Percentiles rank a stretch among this genome's conserved stretches.
These are phyloP conservation scores for Mikania micrantha DNA, from an alignment of 129 eudicot genomes.

Conservation along the genomic window DNA sequence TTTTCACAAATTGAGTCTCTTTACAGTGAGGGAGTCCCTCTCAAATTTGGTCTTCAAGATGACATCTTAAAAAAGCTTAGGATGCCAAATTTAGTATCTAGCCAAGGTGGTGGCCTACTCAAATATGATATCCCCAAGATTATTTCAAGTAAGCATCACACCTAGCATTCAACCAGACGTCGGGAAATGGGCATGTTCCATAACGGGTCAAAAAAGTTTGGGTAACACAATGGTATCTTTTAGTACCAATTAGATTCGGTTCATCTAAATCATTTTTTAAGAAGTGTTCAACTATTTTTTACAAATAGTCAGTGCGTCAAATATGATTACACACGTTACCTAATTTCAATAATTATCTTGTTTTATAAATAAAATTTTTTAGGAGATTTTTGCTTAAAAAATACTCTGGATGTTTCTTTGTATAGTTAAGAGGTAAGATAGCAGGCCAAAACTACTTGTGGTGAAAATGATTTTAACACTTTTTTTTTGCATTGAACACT, in stretches of 20 bases:
- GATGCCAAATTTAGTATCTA: constrained; percentile 58
- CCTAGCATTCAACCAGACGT: neutral
- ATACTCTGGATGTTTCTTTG: no score
- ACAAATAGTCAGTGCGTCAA: no score
- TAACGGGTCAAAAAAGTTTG: neutral
- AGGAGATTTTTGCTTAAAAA: neutral
- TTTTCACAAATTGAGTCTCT: constrained; percentile 71
- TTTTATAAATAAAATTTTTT: neutral
- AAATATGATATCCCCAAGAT: constrained; percentile 77
- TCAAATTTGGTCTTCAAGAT: constrained; percentile 70
- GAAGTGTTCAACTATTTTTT: neutral
- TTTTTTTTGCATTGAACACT: no score
- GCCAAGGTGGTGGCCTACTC: constrained; percentile 73
- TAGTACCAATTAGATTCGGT: neutral
- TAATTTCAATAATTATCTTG: neutral
- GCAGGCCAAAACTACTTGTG: no score
- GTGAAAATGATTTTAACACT: no score
- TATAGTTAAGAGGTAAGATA: no score
- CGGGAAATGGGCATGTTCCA: neutral
- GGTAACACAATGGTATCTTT: neutral
- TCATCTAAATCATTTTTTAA: neutral
- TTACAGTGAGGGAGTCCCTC: constrained; percentile 67
- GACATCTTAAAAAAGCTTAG: constrained; percentile 61
- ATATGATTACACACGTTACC: neutral
- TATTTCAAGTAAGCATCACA: constrained; percentile 52